phyloP scores from a whole-genome alignment of 768 basidiomycete genomes.

The Calocybe indica region DNA sequence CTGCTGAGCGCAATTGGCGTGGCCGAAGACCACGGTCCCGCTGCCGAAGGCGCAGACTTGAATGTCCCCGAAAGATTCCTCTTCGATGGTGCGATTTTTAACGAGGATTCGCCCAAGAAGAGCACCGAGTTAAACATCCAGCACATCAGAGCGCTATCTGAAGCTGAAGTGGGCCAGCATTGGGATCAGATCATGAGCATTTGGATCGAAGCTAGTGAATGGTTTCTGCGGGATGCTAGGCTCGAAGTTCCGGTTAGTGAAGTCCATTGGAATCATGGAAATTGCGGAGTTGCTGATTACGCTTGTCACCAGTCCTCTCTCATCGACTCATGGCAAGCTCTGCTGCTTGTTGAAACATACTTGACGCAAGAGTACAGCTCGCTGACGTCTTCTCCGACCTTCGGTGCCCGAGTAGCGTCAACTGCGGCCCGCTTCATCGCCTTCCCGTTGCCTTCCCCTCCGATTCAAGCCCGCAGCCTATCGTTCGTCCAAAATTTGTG shows the following conservation, averaged over 20 bases:
- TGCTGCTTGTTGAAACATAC: constrained; percentile 46
- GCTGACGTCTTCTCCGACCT: constrained; percentile 25
- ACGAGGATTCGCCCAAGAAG: constrained; percentile 16
- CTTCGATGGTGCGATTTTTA: constrained; percentile 39
- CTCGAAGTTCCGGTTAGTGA: constrained; percentile 16
- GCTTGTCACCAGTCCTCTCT: constrained; percentile 11
- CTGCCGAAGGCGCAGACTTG: constrained; percentile 4
- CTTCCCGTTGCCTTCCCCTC: too few relatives aligned
- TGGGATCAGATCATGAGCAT: constrained; percentile 31
- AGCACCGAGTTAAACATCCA: constrained; percentile 18
- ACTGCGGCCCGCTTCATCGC: too few relatives aligned
- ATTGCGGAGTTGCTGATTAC: not conserved
- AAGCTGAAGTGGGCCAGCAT: constrained; percentile 30
- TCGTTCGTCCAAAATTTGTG: constrained; percentile 40
- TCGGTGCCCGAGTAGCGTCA: constrained; percentile 26
- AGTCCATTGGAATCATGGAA: not conserved
- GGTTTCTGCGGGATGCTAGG: constrained; percentile 9
- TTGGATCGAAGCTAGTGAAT: constrained; percentile 27
- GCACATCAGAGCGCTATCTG: constrained; percentile 25
- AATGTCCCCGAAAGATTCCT: constrained; percentile 27
- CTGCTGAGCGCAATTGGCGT: constrained; percentile 27
- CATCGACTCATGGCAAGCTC: constrained; percentile 45
- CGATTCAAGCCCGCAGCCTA: constrained; percentile 30
- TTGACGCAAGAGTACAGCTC: constrained; percentile 32
- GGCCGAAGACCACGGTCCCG: constrained; percentile 1